Conservation (phyloP, 495 filamentous ascomycete species). For the Penicillium fimorum region DNA sequence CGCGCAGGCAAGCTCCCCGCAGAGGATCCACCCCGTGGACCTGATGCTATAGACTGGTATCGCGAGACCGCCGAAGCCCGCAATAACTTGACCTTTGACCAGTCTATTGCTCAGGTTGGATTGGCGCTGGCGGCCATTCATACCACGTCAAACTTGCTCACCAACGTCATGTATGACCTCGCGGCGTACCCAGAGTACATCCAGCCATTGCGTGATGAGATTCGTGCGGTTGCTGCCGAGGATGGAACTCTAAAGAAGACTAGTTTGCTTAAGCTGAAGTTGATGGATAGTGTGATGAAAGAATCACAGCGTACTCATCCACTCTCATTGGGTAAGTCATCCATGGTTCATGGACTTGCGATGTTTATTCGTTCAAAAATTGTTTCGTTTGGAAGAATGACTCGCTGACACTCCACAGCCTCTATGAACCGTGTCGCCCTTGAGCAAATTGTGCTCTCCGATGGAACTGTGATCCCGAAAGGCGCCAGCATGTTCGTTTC, state of each 20-base stretch:
- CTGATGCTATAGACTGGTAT: constrained; percentile 41
- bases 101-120: constrained; percentile 29
- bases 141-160: constrained; percentile 41
- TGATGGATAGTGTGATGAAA: constrained; percentile 48
- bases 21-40: constrained; percentile 19
- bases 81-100: constrained; percentile 18
- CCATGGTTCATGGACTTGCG: neutral
- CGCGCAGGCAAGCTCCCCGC: constrained; percentile 26
- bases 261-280: constrained; percentile 47
- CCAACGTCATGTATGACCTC: constrained; percentile 45
- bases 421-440: constrained; percentile 43
- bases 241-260: constrained; percentile 48
- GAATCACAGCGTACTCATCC: constrained; percentile 38
- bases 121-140: constrained; percentile 47
- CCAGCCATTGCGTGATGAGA: constrained; percentile 39
- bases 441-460: constrained; percentile 31
- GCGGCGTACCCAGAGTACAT: constrained; percentile 37
- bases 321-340: constrained; percentile 34
- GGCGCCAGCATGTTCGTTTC: constrained; percentile 39
- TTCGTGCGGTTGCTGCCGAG: constrained; percentile 30
- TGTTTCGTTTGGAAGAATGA: neutral
- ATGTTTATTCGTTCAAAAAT: neutral
- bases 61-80: constrained; percentile 24
- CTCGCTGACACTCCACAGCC: constrained; percentile 23
- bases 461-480: constrained; percentile 36